Evolutionary conservation across 2,329 filamentous ascomycete species (phyloP).

Genomic region (Cordyceps javanica): DNA sequence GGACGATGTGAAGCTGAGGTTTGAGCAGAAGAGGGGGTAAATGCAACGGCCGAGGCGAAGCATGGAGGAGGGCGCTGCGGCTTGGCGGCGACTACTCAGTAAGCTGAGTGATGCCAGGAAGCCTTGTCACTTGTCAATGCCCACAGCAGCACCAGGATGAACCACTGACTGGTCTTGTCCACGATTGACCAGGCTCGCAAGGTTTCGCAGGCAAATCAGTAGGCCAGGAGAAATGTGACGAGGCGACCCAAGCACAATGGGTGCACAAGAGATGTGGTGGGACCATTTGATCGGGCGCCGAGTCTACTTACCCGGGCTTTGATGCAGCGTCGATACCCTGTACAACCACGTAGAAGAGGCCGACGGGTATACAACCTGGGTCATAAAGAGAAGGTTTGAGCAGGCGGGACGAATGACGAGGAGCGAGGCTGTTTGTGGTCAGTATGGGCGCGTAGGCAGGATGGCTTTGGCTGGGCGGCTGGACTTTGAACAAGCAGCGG

Average conservation of each 20-base stretch:
- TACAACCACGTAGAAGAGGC: neutral
- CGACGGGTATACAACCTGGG: neutral
- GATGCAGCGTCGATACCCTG: neutral
- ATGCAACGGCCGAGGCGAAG: neutral
- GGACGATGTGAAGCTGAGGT: neutral
- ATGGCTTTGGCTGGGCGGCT: slow-evolving; percentile 3
- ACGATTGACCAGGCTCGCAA: neutral
- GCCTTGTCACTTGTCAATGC: neutral
- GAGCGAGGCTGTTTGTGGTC: neutral
- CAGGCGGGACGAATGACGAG: neutral
- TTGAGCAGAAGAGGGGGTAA: neutral
- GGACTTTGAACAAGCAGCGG: neutral
- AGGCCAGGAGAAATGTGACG: neutral
- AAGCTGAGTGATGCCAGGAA: slow-evolving; percentile 8
- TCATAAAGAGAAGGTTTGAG: neutral
- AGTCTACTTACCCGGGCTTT: slow-evolving; percentile 1
- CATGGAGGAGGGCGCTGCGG: no score
- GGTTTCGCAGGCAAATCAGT: no score
- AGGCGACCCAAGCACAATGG: neutral
- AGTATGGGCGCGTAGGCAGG: neutral
- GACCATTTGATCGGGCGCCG: neutral
- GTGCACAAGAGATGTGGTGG: neutral
- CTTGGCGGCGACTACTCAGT: slow-evolving; percentile 5
- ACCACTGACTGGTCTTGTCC: neutral
- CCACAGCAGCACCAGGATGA: neutral